A percentile compares a stretch with the other conserved stretches of the same genome.
Evolutionary conservation across 163 green algal genomes (phyloP).

Genomic region (Scenedesmus sp.): DNA sequence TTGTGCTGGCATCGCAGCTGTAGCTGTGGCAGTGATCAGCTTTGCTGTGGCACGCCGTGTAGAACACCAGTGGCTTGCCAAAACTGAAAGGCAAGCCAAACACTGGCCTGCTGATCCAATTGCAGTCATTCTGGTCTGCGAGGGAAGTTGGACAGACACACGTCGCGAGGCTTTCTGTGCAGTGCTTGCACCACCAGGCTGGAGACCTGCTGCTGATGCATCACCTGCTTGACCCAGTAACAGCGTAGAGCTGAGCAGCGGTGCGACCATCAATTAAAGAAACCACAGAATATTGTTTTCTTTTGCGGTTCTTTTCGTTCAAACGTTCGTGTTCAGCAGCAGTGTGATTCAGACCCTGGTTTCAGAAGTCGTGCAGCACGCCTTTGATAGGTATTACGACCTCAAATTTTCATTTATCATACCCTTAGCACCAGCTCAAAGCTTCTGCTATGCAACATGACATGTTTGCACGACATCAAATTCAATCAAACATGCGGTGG

Average conservation of each 20-base stretch:
- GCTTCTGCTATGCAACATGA: too few relatives aligned
- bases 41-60: not conserved
- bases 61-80: conserved; percentile 13
- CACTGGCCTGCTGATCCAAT: not conserved
- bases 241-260: not conserved
- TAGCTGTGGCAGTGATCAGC: not conserved
- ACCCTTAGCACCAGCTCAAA: too few relatives aligned
- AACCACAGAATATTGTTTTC: too few relatives aligned
- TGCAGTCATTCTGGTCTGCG: not conserved
- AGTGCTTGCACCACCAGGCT: not conserved
- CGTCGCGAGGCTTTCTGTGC: not conserved
- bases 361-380: too few relatives aligned
- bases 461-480: too few relatives aligned
- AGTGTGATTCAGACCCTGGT: too few relatives aligned
- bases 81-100: conserved; percentile 21
- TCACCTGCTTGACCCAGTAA: not conserved
- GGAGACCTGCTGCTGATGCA: not conserved
- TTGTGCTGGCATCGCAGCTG: not conserved
- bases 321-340: too few relatives aligned
- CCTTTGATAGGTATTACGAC: too few relatives aligned
- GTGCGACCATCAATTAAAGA: not conserved
- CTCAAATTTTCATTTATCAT: too few relatives aligned
- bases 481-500: too few relatives aligned
- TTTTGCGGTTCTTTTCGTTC: too few relatives aligned
- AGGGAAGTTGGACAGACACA: not conserved